These are phyloP conservation scores for Kluyveromyces nonfermentans DNA, from an alignment of 805 yeast species.

Conservation along the genomic window DNA sequence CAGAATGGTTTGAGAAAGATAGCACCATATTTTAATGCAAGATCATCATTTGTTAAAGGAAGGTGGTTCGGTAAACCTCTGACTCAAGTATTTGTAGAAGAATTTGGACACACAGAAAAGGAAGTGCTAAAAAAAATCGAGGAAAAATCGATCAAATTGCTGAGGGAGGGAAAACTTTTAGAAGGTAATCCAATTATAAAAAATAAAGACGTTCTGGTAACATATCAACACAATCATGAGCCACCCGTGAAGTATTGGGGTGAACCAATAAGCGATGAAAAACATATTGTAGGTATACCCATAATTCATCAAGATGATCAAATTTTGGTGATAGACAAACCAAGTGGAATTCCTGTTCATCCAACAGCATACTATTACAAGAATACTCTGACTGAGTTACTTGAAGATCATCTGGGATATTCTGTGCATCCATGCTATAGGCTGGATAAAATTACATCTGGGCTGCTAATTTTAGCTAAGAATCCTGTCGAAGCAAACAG, in stretches of 20 bases:
- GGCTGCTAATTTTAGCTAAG: conserved; percentile 55
- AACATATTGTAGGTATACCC: conserved; percentile 37
- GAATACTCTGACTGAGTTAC: conserved; percentile 62
- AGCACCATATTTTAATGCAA: conserved; percentile 33
- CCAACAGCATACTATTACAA: conserved; percentile 81
- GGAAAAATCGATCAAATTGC: conserved; percentile 14
- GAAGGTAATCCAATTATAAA: conserved; percentile 15
- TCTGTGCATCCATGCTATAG: conserved; percentile 76
- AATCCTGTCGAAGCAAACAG: conserved; percentile 45
- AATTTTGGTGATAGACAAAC: conserved; percentile 81
- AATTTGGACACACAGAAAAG: conserved; percentile 28
- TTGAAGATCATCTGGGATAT: conserved; percentile 46
- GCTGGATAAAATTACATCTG: conserved; percentile 84
- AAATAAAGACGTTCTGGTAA: conserved; percentile 21
- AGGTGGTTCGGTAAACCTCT: conserved; percentile 35
- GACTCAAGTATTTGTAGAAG: conserved; percentile 32
- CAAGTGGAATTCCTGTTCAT: conserved; percentile 89
- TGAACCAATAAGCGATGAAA: conserved; percentile 8
- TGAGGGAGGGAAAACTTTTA: conserved; percentile 12
- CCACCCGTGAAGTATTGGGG: conserved; percentile 57
- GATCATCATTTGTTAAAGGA: conserved; percentile 34
- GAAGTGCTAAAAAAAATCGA: conserved; percentile 14
- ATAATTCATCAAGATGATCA: conserved; percentile 65
- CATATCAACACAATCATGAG: conserved; percentile 67
- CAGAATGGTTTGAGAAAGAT: conserved; percentile 33